Percentiles rank a stretch among this genome's conserved stretches.
Conservation (phyloP, 2,329 filamentous ascomycete species). For the Verticillium tricorpus region DNA sequence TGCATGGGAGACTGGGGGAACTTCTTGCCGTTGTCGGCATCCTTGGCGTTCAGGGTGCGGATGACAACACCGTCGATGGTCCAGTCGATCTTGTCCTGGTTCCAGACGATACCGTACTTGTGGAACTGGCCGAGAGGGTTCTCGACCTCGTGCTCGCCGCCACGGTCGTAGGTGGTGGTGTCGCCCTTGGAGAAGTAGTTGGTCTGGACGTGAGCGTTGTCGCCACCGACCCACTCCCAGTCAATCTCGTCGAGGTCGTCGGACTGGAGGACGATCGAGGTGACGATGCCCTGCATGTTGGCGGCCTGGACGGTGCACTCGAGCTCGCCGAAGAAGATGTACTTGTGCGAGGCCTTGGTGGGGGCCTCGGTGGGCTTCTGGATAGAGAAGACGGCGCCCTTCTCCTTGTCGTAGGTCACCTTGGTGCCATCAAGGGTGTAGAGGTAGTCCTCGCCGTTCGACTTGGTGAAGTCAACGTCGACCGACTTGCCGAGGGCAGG, state of each 20-base stretch:
- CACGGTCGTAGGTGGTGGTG: constrained; percentile 66
- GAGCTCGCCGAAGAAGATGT: constrained; percentile 94
- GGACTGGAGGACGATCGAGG: constrained; percentile 83
- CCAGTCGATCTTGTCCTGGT: constrained; percentile 58
- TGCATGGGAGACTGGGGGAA: constrained; percentile 74
- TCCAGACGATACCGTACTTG: constrained; percentile 69
- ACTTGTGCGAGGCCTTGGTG: constrained; percentile 74
- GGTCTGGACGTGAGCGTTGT: constrained; percentile 70
- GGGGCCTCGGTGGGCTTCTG: constrained; percentile 60
- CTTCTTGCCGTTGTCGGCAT: constrained; percentile 52
- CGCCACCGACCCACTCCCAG: constrained; percentile 88
- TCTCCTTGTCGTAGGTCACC: constrained; percentile 37
- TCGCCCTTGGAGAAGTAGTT: constrained; percentile 82
- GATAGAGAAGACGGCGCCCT: constrained; percentile 62
- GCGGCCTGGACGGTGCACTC: constrained; percentile 76
- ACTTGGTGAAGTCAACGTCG: constrained; percentile 71
- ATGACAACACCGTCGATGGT: constrained; percentile 56
- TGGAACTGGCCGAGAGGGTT: constrained; percentile 53
- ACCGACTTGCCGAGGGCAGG: constrained; percentile 65
- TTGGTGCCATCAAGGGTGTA: constrained; percentile 39
- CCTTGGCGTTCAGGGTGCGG: constrained; percentile 59
- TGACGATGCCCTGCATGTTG: constrained; percentile 80
- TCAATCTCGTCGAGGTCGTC: constrained; percentile 93
- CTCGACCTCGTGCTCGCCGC: constrained; percentile 54
- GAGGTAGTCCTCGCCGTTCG: constrained; percentile 59